Evolutionary conservation across 148 eudicot genomes (phyloP), one percentile per base, ranked within the genome.

Genomic region (Spergularia marina): DNA sequence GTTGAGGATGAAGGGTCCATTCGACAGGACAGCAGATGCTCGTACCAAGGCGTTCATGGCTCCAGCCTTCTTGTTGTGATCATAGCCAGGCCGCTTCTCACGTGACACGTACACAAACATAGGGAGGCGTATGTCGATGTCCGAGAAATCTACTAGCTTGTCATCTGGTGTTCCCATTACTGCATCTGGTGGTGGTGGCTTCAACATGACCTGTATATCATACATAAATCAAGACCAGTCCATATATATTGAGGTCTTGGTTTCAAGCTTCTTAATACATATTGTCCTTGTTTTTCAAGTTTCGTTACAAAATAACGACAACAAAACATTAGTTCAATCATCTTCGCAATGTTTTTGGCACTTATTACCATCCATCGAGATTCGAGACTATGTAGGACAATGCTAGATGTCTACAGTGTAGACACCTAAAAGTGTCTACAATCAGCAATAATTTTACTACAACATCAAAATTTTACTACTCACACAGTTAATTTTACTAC

Each of bases 1-100:
- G 77, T 94, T 94, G 73, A 94, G 95, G 5, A 94, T 94, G 73
- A 94, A 94, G 0, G 98, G 87, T 6, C 98, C 98, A 58, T 95
- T 95, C 18, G 98, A 92, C 11, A 95, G 76, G 36, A 95, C 60
- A 0, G 98, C 97, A 0, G 98, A 95, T 16, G 92, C 86, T 64
- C 98, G 87, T 14, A 91, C 96, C 73, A 90, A 79, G 1, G 86
- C 84, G 55, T 90, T 90, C 95, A 90, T 90, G 20, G 95, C 95
- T 53, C 95, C 95, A 0, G 91, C 95, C 81, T 90, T 90, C 84
- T 90, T 88, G 80, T 90, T 90, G 73, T 90, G 95, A 70, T 90
- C 95, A 59, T 90, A 90, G 9, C 91, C 91, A 0, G 88, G 86
- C 1, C 91, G 74, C 82, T 90, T 90, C 80, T 90, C 95, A 17